Evolutionary conservation across 164 flowering plant genomes (phyloP).

Genomic region (Macadamia tetraphylla): DNA sequence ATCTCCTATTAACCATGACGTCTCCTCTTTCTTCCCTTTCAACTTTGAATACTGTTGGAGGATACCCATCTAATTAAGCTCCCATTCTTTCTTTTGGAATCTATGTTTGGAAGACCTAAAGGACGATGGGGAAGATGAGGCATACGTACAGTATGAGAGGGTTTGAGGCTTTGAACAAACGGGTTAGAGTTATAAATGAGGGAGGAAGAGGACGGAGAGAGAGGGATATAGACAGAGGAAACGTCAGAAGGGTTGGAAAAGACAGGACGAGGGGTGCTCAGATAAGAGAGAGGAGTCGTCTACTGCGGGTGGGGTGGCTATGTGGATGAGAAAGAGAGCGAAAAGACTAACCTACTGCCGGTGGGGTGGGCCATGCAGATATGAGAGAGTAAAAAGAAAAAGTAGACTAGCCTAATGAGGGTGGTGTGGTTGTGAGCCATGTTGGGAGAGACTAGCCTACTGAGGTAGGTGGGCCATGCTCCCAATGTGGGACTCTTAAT

Average conservation of each 20-base stretch:
- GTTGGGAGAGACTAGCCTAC: too few species aligned
- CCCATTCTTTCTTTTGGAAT: not conserved
- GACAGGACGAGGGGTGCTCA: constrained; percentile 13
- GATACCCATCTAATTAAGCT: not conserved
- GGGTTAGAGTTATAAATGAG: not conserved
- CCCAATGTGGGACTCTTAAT: too few species aligned
- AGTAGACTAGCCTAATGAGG: too few species aligned
- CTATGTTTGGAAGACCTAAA: not conserved
- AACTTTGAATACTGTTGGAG: too few species aligned
- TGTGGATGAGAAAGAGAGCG: too few species aligned
- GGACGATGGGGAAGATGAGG: too few species aligned
- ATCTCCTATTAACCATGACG: constrained; percentile 17
- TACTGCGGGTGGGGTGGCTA: not conserved
- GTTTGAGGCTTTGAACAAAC: not conserved
- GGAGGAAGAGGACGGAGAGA: not conserved
- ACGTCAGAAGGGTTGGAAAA: constrained; percentile 18
- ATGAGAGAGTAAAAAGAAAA: too few species aligned
- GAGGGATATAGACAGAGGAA: not conserved
- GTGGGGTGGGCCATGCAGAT: too few species aligned
- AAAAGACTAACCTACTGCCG: too few species aligned
- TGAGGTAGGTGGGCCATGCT: too few species aligned
- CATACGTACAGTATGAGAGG: too few species aligned
- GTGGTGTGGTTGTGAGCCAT: too few species aligned
- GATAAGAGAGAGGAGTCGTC: not conserved
- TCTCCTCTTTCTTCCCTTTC: not conserved